A percentile compares a stretch with the other conserved stretches of the same genome.
Conservation (phyloP, 2,329 filamentous ascomycete genomes). For the Knufia petricola region DNA sequence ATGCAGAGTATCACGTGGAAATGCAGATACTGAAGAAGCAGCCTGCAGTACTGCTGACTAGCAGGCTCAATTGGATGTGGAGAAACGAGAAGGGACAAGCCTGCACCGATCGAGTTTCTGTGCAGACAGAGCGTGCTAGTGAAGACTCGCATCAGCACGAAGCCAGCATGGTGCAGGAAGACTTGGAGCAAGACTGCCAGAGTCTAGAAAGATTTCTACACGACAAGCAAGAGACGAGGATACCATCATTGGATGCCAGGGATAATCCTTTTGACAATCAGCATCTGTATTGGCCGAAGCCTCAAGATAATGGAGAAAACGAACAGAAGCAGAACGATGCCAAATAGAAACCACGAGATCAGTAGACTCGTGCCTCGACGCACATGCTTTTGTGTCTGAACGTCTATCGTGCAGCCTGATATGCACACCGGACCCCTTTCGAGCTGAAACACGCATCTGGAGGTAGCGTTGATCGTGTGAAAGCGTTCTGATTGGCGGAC, state of each 20-base stretch:
- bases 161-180: neutral
- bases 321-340: neutral
- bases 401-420: neutral
- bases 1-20: slow-evolving; percentile 4
- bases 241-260: slow-evolving; percentile 4
- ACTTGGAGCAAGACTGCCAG: neutral
- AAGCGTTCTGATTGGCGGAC: neutral
- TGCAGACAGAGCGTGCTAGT: neutral
- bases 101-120: slow-evolving; percentile 2
- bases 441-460: slow-evolving; percentile 8
- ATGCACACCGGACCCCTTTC: slow-evolving; percentile 2
- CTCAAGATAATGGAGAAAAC: neutral
- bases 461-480: neutral
- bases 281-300: slow-evolving; percentile 4
- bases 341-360: neutral
- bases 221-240: neutral
- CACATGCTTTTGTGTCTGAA: slow-evolving; percentile 1
- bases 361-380: neutral
- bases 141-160: neutral
- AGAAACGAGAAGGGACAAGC: slow-evolving; percentile 4
- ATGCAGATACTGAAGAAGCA: neutral
- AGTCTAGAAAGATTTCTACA: neutral
- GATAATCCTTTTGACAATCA: slow-evolving; percentile 7
- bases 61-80: slow-evolving; percentile 6
- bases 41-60: slow-evolving; percentile 2